Evolutionary conservation across 441 rosid species (phyloP).

Genomic region (Syzygium syzygioides): DNA sequence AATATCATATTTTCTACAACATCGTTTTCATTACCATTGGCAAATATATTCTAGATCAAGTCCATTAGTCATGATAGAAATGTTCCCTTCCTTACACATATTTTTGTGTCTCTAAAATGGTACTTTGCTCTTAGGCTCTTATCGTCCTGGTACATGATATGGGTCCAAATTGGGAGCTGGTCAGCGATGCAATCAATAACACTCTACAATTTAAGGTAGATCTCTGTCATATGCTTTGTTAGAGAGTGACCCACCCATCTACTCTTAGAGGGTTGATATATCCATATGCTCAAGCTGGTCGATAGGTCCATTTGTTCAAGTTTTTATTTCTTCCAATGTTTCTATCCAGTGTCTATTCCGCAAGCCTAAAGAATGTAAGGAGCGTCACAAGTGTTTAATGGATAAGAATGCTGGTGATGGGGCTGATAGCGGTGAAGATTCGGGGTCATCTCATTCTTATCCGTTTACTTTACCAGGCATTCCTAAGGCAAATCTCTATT

Average conservation of each 20-base stretch:
- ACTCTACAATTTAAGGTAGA: slow-evolving; percentile 85
- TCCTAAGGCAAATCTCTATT: slow-evolving; percentile 58
- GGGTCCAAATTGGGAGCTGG: slow-evolving; percentile 99
- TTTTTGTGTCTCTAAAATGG: background rate
- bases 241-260: background rate
- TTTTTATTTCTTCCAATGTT: background rate
- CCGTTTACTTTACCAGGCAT: slow-evolving; percentile 99
- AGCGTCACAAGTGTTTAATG: slow-evolving; percentile 92
- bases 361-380: slow-evolving; percentile 92
- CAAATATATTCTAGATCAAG: background rate
- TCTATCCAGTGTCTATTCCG: slow-evolving; percentile 78
- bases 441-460: slow-evolving; percentile 95
- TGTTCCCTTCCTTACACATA: background rate
- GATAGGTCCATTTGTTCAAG: background rate
- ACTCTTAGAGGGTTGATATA: background rate
- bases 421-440: slow-evolving; percentile 99
- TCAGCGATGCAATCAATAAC: slow-evolving; percentile 94
- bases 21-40: background rate
- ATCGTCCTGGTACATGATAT: slow-evolving; percentile 98
- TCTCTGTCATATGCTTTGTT: background rate
- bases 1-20: background rate
- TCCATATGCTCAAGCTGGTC: background rate
- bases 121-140: slow-evolving; percentile 65
- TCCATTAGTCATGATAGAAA: background rate
- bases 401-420: slow-evolving; percentile 92